A percentile compares a stretch with the other conserved stretches of the same genome.
Conservation (phyloP, 305 asterid genomes). For the Solanum hybrid region DNA sequence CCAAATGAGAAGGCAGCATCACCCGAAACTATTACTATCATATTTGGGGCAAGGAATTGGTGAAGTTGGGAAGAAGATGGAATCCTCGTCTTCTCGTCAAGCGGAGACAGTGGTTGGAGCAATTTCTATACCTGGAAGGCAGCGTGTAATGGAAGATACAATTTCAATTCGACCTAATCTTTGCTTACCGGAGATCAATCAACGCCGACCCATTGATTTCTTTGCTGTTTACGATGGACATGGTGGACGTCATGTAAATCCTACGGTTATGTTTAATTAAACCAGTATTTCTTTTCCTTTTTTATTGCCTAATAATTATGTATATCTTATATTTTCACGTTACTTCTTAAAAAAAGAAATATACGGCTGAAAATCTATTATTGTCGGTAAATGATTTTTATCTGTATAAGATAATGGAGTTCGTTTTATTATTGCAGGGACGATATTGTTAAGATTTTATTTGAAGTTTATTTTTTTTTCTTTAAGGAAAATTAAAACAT, state of each 20-base stretch:
- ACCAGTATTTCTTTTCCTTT: background rate
- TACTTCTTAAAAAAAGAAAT: too few species aligned
- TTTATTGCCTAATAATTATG: background rate
- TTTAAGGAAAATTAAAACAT: too few species aligned
- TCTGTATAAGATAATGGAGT: background rate
- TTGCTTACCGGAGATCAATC: slow-evolving; percentile 24
- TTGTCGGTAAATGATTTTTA: too few species aligned
- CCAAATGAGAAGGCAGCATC: background rate
- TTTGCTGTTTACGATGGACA: slow-evolving; percentile 46
- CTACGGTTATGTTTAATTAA: background rate
- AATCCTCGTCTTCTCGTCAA: background rate
- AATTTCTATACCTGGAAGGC: slow-evolving; percentile 25
- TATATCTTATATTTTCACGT: too few species aligned
- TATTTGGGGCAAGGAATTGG: background rate
- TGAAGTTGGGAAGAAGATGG: background rate
- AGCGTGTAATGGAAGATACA: slow-evolving; percentile 33
- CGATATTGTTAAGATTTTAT: too few species aligned
- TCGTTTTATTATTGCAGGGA: too few species aligned
- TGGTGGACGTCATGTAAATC: slow-evolving; percentile 34
- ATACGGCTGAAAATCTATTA: background rate
- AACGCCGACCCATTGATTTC: slow-evolving; percentile 23
- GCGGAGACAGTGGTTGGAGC: slow-evolving; percentile 13
- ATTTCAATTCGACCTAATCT: slow-evolving; percentile 12
- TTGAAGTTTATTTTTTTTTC: too few species aligned
- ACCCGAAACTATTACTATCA: background rate